These are phyloP conservation scores for Lasiodiplodia sp. DNA, from an alignment of 2,329 filamentous ascomycete genomes.

Conservation along the genomic window DNA sequence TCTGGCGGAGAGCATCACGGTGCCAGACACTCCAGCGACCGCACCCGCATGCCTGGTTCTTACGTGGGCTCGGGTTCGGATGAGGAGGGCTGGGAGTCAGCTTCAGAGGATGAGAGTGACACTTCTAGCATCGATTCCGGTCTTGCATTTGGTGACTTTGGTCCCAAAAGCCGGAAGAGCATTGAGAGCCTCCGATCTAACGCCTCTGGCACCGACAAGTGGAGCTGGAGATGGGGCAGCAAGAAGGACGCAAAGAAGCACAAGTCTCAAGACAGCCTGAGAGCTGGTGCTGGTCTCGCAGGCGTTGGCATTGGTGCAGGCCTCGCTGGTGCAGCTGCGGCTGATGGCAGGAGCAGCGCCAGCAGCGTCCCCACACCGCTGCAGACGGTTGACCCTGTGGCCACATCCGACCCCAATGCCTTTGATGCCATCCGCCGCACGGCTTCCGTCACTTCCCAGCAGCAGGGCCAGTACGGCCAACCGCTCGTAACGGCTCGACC, in stretches of 20 bases:
- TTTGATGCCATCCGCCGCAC: conserved; percentile 64
- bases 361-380: conserved; percentile 58
- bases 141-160: conserved; percentile 66
- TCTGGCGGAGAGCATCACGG: conserved; percentile 36
- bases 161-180: conserved; percentile 48
- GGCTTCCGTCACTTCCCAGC: conserved; percentile 56
- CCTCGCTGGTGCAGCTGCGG: conserved; percentile 51
- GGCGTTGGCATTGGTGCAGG: conserved; percentile 41
- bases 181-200: conserved; percentile 61
- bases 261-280: conserved; percentile 42
- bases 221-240: conserved; percentile 68
- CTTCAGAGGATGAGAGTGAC: conserved; percentile 45
- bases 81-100: conserved; percentile 56
- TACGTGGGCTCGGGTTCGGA: conserved; percentile 46
- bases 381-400: conserved; percentile 71
- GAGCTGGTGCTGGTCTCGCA: conserved; percentile 47
- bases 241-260: conserved; percentile 48
- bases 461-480: conserved; percentile 43
- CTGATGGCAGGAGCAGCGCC: conserved; percentile 50
- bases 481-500: conserved; percentile 43
- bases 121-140: conserved; percentile 62
- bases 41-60: conserved; percentile 36
- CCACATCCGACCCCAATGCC: conserved; percentile 68
- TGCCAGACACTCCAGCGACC: conserved; percentile 31
- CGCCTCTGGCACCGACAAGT: conserved; percentile 62